phyloP scores from a whole-genome alignment of 139 green algal genomes.

The Spirogloea muscicola region DNA sequence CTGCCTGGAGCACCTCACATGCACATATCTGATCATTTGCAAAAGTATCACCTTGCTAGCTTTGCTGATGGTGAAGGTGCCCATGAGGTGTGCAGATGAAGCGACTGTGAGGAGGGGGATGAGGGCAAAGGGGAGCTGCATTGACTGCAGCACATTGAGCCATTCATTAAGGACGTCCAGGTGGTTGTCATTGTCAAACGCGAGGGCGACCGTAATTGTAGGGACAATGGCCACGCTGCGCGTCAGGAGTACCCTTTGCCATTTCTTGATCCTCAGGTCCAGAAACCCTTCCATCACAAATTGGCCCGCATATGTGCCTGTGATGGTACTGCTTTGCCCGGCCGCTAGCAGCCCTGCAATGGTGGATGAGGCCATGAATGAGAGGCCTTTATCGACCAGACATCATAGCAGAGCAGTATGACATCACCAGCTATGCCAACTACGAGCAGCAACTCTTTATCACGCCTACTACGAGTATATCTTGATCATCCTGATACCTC shows the following conservation, averaged over 20 bases:
- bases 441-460: too few species aligned
- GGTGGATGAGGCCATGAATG: too few species aligned
- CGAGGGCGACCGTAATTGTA: conserved; percentile 43
- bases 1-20: too few species aligned
- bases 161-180: conserved; percentile 37
- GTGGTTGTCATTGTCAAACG: conserved; percentile 15
- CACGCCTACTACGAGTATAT: too few species aligned
- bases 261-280: conserved; percentile 42
- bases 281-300: conserved; percentile 70
- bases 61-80: conserved; percentile 7
- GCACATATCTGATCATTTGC: too few species aligned
- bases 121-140: conserved; percentile 51
- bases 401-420: too few species aligned
- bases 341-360: conserved; percentile 51
- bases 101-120: conserved; percentile 50
- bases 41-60: conserved; percentile 9
- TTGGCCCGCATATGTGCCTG: conserved; percentile 74
- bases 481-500: too few species aligned
- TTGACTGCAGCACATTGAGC: conserved; percentile 44
- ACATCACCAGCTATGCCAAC: too few species aligned
- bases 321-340: conserved; percentile 71
- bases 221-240: conserved; percentile 48
- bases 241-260: conserved; percentile 46
- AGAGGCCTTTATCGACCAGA: too few species aligned
- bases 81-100: conserved; percentile 18